Conservation (phyloP, 306 rosid species). For the Trifolium fragiferum region DNA sequence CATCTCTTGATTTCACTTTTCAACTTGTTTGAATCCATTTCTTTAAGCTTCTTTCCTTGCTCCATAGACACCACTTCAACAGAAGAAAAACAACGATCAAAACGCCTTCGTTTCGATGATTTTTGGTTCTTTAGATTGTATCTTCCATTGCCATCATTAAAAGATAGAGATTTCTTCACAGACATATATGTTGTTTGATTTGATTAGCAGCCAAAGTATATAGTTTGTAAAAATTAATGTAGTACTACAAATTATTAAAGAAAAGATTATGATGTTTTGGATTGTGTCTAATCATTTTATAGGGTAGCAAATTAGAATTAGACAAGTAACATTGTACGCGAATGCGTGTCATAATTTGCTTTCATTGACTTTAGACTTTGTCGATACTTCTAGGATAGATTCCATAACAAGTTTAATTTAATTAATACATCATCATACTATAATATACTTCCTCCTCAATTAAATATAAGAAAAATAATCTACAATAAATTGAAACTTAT, state of each 20-base stretch:
- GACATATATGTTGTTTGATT: slow-evolving; percentile 61
- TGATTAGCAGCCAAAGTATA: slow-evolving; percentile 37
- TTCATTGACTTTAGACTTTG: slow-evolving; percentile 64
- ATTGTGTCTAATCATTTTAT: slow-evolving; percentile 38
- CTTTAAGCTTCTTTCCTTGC: slow-evolving; percentile 68
- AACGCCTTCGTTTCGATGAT: slow-evolving; percentile 43
- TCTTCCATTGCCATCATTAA: slow-evolving; percentile 41
- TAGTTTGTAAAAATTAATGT: slow-evolving; percentile 20
- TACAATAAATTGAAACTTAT: too few relatives aligned
- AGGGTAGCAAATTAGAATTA: slow-evolving; percentile 37
- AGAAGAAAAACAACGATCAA: slow-evolving; percentile 54
- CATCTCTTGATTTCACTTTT: slow-evolving; percentile 77
- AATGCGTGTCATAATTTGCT: slow-evolving; percentile 55
- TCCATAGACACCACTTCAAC: slow-evolving; percentile 64
- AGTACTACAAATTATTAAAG: not conserved
- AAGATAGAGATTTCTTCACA: slow-evolving; percentile 74
- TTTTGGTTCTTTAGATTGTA: slow-evolving; percentile 25
- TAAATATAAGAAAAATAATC: not conserved
- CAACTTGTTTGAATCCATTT: slow-evolving; percentile 81
- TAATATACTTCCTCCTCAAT: not conserved
- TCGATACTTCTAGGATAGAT: slow-evolving; percentile 41
- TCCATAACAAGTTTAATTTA: slow-evolving; percentile 41
- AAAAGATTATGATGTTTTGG: slow-evolving; percentile 20
- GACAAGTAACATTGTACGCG: slow-evolving; percentile 53
- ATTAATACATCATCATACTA: not conserved